Evolutionary conservation across 805 yeast genomes (phyloP).

Genomic region (Hanseniaspora guilliermondii): DNA sequence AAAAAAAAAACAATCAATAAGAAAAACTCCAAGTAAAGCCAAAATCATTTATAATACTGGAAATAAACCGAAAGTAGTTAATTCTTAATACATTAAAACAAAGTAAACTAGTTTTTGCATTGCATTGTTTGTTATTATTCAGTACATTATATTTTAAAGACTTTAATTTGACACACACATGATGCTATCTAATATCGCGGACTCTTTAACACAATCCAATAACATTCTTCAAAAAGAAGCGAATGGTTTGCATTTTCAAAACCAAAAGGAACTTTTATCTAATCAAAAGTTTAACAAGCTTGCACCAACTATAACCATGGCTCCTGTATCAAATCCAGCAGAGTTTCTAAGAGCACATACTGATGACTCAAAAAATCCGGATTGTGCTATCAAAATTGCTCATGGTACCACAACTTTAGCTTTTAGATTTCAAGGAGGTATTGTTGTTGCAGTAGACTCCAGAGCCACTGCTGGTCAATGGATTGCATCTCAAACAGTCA

Average conservation of each 20-base stretch:
- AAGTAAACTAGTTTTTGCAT: no score
- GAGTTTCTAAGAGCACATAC: conserved; percentile 95
- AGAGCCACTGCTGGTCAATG: conserved; percentile 96
- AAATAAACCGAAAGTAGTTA: background rate
- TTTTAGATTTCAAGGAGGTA: conserved; percentile 90
- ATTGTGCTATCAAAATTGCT: conserved; percentile 88
- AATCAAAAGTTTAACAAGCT: conserved; percentile 26
- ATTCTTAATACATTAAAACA: no score
- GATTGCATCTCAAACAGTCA: conserved; percentile 96
- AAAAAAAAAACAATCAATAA: background rate
- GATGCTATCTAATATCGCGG: conserved; percentile 24
- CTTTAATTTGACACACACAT: background rate
- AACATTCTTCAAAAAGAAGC: conserved; percentile 6
- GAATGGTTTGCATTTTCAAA: conserved; percentile 14
- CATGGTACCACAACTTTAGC: conserved; percentile 99
- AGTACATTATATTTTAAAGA: background rate
- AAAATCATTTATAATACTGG: background rate
- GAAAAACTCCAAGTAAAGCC: background rate
- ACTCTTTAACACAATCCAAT: conserved; percentile 20
- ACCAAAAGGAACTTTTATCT: conserved; percentile 25
- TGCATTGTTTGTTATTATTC: no score
- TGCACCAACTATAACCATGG: conserved; percentile 55
- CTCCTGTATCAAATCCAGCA: conserved; percentile 80
- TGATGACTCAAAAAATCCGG: conserved; percentile 85
- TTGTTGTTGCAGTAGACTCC: conserved; percentile 91